Evolutionary conservation across 1,139 yeast genomes (phyloP).

Genomic region (Magnusiomyces magnusii): DNA sequence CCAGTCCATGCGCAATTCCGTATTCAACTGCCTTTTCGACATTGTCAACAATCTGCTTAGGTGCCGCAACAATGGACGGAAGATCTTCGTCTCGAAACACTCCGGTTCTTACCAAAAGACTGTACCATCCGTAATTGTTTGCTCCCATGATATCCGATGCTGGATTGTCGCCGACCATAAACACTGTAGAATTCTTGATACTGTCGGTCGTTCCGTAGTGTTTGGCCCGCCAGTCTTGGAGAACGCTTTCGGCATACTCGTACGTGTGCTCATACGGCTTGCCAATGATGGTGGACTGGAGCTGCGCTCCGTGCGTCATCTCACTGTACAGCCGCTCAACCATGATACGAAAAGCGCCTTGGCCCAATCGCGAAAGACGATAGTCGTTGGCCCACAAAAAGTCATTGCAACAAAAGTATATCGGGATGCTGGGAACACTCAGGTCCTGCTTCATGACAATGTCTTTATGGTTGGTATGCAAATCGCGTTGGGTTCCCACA

Average conservation of each 20-base stretch:
- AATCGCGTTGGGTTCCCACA: constrained; percentile 52
- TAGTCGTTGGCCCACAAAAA: constrained; percentile 89
- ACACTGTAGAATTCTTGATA: constrained; percentile 40
- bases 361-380: constrained; percentile 75
- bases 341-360: constrained; percentile 74
- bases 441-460: constrained; percentile 28
- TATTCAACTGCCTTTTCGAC: constrained; percentile 35
- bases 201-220: constrained; percentile 13
- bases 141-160: constrained; percentile 91
- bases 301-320: constrained; percentile 42
- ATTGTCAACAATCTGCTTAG: constrained; percentile 32
- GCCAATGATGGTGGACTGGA: constrained; percentile 63
- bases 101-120: constrained; percentile 77
- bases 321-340: constrained; percentile 58
- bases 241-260: constrained; percentile 70
- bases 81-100: constrained; percentile 71
- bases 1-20: constrained; percentile 17
- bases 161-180: constrained; percentile 97
- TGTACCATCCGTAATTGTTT: constrained; percentile 78
- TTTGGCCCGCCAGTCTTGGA: constrained; percentile 46
- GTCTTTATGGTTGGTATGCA: constrained; percentile 16
- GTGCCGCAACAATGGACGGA: constrained; percentile 29
- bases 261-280: constrained; percentile 79
- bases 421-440: constrained; percentile 59
- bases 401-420: constrained; percentile 81